A percentile compares a stretch with the other conserved stretches of the same genome.
Evolutionary conservation across 192 early-diverging fungal genomes (phyloP).

Genomic region (Dimargaris cristalligena): DNA sequence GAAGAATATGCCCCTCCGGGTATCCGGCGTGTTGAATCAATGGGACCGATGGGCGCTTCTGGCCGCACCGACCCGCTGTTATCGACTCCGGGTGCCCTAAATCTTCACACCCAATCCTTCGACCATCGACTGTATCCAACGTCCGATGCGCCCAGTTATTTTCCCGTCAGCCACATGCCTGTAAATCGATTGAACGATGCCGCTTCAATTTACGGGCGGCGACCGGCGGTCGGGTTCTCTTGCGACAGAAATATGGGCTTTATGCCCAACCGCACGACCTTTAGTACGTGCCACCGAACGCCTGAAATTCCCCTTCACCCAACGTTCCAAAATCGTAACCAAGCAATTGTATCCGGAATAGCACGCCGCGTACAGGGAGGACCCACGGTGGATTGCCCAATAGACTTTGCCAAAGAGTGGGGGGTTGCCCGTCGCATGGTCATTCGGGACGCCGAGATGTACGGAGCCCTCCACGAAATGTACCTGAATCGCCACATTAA

Average conservation of each 20-base stretch:
- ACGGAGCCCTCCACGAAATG: background rate
- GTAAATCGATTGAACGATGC: background rate
- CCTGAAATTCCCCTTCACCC: slow-evolving; percentile 5
- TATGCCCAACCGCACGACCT: background rate
- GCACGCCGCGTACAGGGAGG: background rate
- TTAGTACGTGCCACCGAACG: background rate
- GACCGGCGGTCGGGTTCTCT: background rate
- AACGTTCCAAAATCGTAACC: slow-evolving; percentile 7
- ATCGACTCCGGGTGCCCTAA: no score
- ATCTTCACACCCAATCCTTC: no score
- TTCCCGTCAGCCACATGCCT: background rate
- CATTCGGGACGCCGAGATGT: slow-evolving; percentile 5
- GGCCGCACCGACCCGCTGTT: no score
- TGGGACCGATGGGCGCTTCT: no score
- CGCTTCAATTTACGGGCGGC: background rate
- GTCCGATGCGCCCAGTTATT: background rate
- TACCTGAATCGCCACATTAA: background rate
- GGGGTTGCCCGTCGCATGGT: slow-evolving; percentile 7
- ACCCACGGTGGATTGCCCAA: background rate
- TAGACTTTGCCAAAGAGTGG: no score
- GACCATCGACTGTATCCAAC: no score
- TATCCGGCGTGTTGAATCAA: no score
- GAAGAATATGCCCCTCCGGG: no score
- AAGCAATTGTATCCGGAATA: background rate
- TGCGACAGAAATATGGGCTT: background rate